These are phyloP conservation scores for Bipolaris zeicola DNA, from an alignment of 2,329 filamentous ascomycete species.

Conservation along the genomic window DNA sequence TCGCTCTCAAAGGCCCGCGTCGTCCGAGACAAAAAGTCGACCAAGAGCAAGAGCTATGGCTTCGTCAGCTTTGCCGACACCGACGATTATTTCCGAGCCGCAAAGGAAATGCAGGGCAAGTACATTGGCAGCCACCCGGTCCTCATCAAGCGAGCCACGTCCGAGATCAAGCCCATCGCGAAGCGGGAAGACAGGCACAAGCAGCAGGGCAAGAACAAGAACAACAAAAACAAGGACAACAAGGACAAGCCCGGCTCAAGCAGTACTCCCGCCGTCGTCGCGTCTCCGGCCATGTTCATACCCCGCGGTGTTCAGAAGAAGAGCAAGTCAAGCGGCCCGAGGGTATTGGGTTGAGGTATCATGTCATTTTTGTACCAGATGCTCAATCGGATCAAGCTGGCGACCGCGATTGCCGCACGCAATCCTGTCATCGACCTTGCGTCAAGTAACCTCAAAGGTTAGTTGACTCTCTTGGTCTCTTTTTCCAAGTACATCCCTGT, in stretches of 20 bases:
- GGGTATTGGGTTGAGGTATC: slow-evolving; percentile 35
- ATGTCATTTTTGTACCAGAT: neutral
- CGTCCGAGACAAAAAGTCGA: slow-evolving; percentile 92
- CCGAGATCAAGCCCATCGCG: slow-evolving; percentile 82
- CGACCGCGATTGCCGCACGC: neutral
- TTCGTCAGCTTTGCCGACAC: slow-evolving; percentile 96
- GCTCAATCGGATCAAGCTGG: neutral
- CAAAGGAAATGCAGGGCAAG: slow-evolving; percentile 98
- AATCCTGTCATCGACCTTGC: neutral
- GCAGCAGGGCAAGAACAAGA: slow-evolving; percentile 58
- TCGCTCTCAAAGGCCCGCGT: slow-evolving; percentile 93
- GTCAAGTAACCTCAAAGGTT: slow-evolving; percentile 1
- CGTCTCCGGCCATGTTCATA: slow-evolving; percentile 31
- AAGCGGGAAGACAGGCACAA: slow-evolving; percentile 54
- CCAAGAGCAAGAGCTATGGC: slow-evolving; percentile 93
- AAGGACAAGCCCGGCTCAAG: slow-evolving; percentile 27
- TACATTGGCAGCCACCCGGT: slow-evolving; percentile 98
- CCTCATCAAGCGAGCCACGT: slow-evolving; percentile 82
- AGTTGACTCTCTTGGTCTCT: neutral
- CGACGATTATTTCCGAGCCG: slow-evolving; percentile 95
- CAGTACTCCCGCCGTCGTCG: slow-evolving; percentile 19
- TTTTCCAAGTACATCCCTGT: neutral
- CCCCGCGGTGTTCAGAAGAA: slow-evolving; percentile 41
- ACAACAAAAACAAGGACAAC: slow-evolving; percentile 44
- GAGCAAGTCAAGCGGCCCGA: slow-evolving; percentile 35